Evolutionary conservation across 202 grass and related monocot species (phyloP), one percentile per base, ranked within the genome.

Genomic region (Setaria italica): DNA sequence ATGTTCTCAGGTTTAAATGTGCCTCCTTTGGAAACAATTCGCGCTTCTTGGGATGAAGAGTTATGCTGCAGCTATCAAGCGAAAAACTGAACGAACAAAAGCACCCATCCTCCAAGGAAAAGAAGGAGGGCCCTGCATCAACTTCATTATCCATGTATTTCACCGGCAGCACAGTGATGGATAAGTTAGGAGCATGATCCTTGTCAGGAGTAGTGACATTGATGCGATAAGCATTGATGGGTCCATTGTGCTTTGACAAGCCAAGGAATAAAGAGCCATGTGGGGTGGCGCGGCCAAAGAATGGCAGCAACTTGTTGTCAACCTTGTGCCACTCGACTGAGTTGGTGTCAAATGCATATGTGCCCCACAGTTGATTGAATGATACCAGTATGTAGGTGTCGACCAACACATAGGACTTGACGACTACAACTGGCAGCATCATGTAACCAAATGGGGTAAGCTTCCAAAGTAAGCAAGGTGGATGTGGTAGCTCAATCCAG

Each of bases 221-320:
- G 57, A 84, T 84, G 70, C 3, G 13, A 32, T 84, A 84, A 25
- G 70, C 81, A 74, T 15, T 74, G 70, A 75, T 34, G 3, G 19
- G 30, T 5, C 55, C 17, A 1, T 67, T 10, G 0, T 25, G 5
- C 15, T 6, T 15, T 0, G 81, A 74, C 5, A 39, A 30, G 9
- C 6, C 70, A 43, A 84, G 81, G 81, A 75, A 84, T 2, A 75
- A 15, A 11, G 45, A 53, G 41, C 56, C 76, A 4, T 12, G 8
- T 7, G 32, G 57, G 16, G 12, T 35, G 70, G 81, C 81, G 7
- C 45, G 0, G 32, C 70, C 81, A 7, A 74, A 0, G 47, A 84
- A 84, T 21, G 46, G 81, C 32, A 84, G 19, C 32, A 0, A 2
- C 19, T 65, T 19, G 6, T 59, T 15, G 9, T 63, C 56, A 2